phyloP scores from a whole-genome alignment of 306 rosid species.

The Sesbania bispinosa region DNA sequence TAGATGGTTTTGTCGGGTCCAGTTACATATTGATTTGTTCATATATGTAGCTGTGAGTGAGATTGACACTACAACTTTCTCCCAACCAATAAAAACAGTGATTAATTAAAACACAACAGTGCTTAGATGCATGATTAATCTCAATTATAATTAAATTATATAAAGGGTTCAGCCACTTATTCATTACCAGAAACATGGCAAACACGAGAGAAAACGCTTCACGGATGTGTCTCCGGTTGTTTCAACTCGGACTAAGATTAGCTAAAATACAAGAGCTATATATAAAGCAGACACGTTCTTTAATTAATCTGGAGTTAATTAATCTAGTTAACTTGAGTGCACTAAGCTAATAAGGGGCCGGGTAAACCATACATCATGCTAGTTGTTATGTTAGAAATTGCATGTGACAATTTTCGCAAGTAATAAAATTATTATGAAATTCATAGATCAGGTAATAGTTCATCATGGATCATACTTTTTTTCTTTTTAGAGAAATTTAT shows the following conservation, averaged over 20 bases:
- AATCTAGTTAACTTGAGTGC: not conserved
- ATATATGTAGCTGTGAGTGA: slow-evolving; percentile 22
- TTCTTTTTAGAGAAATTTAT: no score
- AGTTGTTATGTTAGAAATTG: no score
- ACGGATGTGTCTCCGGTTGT: slow-evolving; percentile 29
- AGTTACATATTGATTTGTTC: not conserved
- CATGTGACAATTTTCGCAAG: no score
- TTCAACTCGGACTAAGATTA: not conserved
- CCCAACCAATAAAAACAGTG: slow-evolving; percentile 29
- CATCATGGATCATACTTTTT: no score
- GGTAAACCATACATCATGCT: no score
- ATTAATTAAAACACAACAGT: slow-evolving; percentile 23
- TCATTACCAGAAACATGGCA: slow-evolving; percentile 23
- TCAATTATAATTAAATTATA: slow-evolving; percentile 7
- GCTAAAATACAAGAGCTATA: not conserved
- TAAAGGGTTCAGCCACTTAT: slow-evolving; percentile 4
- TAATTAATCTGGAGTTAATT: not conserved
- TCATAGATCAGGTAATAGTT: no score
- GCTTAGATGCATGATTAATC: slow-evolving; percentile 23
- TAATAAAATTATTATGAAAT: no score
- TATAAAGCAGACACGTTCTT: not conserved
- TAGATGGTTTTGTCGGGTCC: slow-evolving; percentile 7
- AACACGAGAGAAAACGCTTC: slow-evolving; percentile 31
- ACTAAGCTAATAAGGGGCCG: not conserved
- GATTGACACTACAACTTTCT: slow-evolving; percentile 31